These are phyloP conservation scores for Carex arenaria DNA, from an alignment of 202 grass and related monocot genomes.

Conservation along the genomic window DNA sequence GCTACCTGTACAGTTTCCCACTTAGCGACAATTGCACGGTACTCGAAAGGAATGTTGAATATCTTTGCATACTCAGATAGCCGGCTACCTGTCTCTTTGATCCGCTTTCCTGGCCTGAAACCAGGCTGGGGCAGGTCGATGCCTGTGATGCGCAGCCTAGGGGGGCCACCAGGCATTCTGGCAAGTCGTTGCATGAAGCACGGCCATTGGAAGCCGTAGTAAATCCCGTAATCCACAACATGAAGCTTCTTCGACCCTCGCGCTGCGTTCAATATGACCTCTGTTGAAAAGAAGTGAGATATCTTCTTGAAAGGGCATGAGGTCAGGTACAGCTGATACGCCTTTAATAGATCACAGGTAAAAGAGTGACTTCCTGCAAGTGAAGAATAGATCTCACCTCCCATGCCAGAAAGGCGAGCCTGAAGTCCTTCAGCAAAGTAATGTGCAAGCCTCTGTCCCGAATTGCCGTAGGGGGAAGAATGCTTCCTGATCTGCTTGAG, in stretches of 20 bases:
- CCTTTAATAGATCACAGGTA: constrained; percentile 47
- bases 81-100: constrained; percentile 45
- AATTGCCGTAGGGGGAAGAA: constrained; percentile 46
- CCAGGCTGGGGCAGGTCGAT: constrained; percentile 53
- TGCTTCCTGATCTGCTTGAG: constrained; percentile 58
- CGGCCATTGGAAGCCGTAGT: constrained; percentile 73
- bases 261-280: constrained; percentile 34
- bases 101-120: constrained; percentile 49
- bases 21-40: constrained; percentile 38
- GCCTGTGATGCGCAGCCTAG: constrained; percentile 48
- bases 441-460: constrained; percentile 49
- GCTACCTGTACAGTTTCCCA: constrained; percentile 48
- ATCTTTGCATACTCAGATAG: constrained; percentile 56
- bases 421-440: constrained; percentile 60
- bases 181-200: constrained; percentile 46
- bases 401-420: constrained; percentile 55
- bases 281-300: constrained; percentile 42
- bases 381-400: constrained; percentile 42
- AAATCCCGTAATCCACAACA: constrained; percentile 59
- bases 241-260: constrained; percentile 38
- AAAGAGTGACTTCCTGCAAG: constrained; percentile 32
- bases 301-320: constrained; percentile 56
- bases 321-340: constrained; percentile 34
- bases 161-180: constrained; percentile 26
- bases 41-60: constrained; percentile 65